Evolutionary conservation across 2,329 filamentous ascomycete genomes (phyloP).

Genomic region (Trichoderma sp.): DNA sequence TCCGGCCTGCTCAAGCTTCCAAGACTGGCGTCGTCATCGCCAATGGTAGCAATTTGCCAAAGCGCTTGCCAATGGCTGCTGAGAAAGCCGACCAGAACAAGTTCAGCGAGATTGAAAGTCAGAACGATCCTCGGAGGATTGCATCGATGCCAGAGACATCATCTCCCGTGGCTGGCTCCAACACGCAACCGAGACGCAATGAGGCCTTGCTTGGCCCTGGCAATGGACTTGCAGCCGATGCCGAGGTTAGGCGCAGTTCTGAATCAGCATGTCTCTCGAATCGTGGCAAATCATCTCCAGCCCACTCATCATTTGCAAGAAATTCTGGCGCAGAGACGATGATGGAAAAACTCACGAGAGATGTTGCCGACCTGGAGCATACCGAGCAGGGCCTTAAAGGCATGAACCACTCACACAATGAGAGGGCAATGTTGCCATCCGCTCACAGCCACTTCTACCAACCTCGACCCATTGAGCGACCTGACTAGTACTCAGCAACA

Average conservation of each 20-base stretch:
- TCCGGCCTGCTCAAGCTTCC: background rate
- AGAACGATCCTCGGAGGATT: constrained; percentile 5
- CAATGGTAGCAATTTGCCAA: constrained; percentile 30
- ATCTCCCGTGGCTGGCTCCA: background rate
- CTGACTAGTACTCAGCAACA: constrained; percentile 32
- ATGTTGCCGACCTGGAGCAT: background rate
- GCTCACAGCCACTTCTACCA: background rate
- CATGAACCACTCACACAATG: background rate
- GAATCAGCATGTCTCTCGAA: background rate
- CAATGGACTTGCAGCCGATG: background rate
- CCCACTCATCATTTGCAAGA: background rate
- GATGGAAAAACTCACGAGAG: background rate
- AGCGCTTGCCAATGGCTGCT: background rate
- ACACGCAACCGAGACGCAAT: background rate
- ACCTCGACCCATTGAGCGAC: constrained; percentile 22
- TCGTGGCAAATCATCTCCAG: background rate
- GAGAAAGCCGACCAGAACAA: constrained; percentile 11
- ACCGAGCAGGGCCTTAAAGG: background rate
- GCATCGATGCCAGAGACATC: constrained; percentile 19
- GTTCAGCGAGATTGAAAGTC: background rate
- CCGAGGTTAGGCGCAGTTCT: constrained; percentile 16
- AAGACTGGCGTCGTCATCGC: constrained; percentile 30
- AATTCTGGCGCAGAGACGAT: background rate
- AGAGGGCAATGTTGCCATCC: background rate
- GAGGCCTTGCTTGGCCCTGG: background rate